Evolutionary conservation across 1,284 basidiomycete species (phyloP), one percentile per base, ranked within the genome.

Genomic region (Pyrrhoderma lamaoense): DNA sequence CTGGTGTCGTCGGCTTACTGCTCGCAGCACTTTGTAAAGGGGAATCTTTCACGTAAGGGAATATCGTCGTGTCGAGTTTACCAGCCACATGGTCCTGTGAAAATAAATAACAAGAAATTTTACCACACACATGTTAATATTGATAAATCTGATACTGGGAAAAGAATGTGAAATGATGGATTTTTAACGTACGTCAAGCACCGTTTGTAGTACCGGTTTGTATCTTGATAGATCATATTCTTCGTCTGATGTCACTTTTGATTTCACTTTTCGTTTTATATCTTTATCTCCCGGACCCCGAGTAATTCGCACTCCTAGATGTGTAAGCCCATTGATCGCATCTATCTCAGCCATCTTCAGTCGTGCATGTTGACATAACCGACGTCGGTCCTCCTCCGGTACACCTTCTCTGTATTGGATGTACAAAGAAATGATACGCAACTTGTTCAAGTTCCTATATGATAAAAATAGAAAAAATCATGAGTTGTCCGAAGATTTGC

Each of bases 381-480:
- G 75, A 56, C 93, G 80, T 51, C 92, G 81, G 69, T 99, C 96
- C 64, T 99, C 96, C 53, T 98, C 95, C 16, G 95, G 93, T 8
- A 99, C 95, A 43, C 96, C 96, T 61, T 99, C 95, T 42, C 93
- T 85, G 68, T 88, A 83, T 66, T 97, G 84, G 61, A 99, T 93
- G 67, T 99, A 99, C 14, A 99, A 74, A 4, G 95, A 92, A 56
- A 99, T 91, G 61, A 99, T 89, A 53, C 96, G 89, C 37, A 98
- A 91, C 75, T 99, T 99, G 70, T 94, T 94, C 45, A 74, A 65
- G 59, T 88, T 89, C 47, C 91, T 95, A 9, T 23, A 36, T n/a
- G n/a, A n/a, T 56, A 52, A 47, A 47, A 38, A 45, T 42, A 22
- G 58, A 39, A 34, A 36, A 16, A 16, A 16, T 37, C 35, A 37